Evolutionary conservation across 2,329 filamentous ascomycete species (phyloP), one percentile per base, ranked within the genome.

Genomic region (Pseudodiploospora longispora): DNA sequence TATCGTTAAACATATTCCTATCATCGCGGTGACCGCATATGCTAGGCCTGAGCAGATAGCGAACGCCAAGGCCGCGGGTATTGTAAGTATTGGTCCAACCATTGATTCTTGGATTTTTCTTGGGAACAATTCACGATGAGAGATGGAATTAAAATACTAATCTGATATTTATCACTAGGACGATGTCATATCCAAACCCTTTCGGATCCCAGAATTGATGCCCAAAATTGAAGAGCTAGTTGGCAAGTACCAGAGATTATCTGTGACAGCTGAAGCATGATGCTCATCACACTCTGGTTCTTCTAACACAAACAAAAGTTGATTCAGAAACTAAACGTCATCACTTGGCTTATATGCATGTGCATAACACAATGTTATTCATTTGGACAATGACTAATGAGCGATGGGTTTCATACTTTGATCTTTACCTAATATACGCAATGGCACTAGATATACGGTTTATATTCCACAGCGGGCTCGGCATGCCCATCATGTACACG

Each of bases 21-120:
- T 87, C 52, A 85, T 88, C 53, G 84, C 82, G n/a, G 83, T 86
- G n/a, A 90, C 85, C 33, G 86, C 86, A 2, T 90, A 90, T 61
- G 85, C 84, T 33, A 71, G 86, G 57, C 75, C 77, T 4, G 83
- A 87, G 66, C 85, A 90, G 62, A 82, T 87, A 47, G 74, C 77
- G 52, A 80, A 75, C 51, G 85, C 86, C 43, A 76, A 85, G 57
- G 71, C 76, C 44, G 82, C 83, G 27, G 85, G 85, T 33, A 87
- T 90, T 68, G 82, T 83, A 65, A 69, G 77, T 71, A 36, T 45
- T 27, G 6, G 6, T 10, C 4, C 8, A 33, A 39, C 33, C 30
- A 10, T 31, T n/a, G 8, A 5, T 30, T 32, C 10, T 10, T 29
- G 10, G 4, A 27, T 36, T 12, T 36, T 28, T 31, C 5, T 29